phyloP scores from a whole-genome alignment of 2,329 filamentous ascomycete species.

The Talaromyces sp. region DNA sequence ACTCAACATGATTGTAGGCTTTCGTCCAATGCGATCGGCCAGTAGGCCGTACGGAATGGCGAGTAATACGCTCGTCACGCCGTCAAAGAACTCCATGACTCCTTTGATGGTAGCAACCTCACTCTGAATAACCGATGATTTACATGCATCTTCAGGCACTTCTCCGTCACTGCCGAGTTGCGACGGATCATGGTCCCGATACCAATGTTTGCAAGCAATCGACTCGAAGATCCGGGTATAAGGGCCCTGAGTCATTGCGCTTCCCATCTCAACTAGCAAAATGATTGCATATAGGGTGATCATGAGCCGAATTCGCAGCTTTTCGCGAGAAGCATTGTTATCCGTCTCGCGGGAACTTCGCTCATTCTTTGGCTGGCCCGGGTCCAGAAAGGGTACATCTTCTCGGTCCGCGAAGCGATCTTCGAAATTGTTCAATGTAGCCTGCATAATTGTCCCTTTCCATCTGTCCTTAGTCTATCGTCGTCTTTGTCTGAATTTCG shows the following conservation, averaged over 20 bases:
- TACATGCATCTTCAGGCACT: constrained; percentile 49
- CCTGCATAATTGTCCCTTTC: constrained; percentile 8
- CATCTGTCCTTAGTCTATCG: no score
- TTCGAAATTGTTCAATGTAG: constrained; percentile 1
- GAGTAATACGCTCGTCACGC: constrained; percentile 43
- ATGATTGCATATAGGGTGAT: constrained; percentile 43
- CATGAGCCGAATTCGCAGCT: constrained; percentile 36
- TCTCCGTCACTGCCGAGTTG: constrained; percentile 41
- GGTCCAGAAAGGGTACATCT: constrained; percentile 29
- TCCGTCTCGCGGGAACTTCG: not conserved
- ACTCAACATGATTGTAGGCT: constrained; percentile 42
- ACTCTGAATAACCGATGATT: constrained; percentile 47
- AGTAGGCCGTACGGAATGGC: constrained; percentile 50
- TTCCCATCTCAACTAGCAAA: constrained; percentile 44
- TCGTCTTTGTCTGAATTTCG: not conserved
- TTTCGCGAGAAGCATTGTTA: constrained; percentile 19
- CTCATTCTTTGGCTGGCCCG: constrained; percentile 21
- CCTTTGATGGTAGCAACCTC: constrained; percentile 50
- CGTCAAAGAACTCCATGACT: constrained; percentile 49
- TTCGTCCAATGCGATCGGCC: constrained; percentile 48
- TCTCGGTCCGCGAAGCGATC: constrained; percentile 29
- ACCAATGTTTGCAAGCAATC: constrained; percentile 48
- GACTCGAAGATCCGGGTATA: constrained; percentile 49
- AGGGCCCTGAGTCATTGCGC: constrained; percentile 44
- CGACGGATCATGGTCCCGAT: constrained; percentile 39